Evolutionary conservation across 805 yeast genomes (phyloP).

Genomic region (Barnettozyma siamensis): DNA sequence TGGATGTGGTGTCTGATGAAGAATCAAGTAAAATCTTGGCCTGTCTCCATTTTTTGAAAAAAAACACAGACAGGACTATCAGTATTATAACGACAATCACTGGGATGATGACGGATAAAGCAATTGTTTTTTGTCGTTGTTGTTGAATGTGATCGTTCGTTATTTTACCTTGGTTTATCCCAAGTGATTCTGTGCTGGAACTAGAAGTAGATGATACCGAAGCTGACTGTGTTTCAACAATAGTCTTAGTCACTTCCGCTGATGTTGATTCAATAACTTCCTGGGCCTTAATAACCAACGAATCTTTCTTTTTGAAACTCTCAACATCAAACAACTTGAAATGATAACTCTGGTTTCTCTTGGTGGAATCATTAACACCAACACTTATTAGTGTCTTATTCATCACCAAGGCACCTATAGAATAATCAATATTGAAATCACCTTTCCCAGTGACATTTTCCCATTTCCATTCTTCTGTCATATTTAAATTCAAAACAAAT

Average conservation of each 20-base stretch:
- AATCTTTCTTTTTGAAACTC: slow-evolving; percentile 29
- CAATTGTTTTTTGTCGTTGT: slow-evolving; percentile 4
- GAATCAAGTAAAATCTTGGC: not conserved
- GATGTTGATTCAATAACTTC: not conserved
- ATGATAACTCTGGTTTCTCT: slow-evolving; percentile 23
- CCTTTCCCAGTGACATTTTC: slow-evolving; percentile 20
- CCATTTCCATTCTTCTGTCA: slow-evolving; percentile 22
- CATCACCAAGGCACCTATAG: slow-evolving; percentile 46
- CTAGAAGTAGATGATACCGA: not conserved
- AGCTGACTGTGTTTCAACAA: not conserved
- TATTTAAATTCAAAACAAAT: slow-evolving; percentile 17
- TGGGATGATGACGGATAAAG: slow-evolving; percentile 24
- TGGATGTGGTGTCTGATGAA: slow-evolving; percentile 7
- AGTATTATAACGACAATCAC: slow-evolving; percentile 16
- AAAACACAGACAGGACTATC: slow-evolving; percentile 1
- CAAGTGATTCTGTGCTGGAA: not conserved
- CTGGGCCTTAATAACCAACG: not conserved
- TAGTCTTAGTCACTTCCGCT: not conserved
- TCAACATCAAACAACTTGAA: slow-evolving; percentile 38
- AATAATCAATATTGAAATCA: slow-evolving; percentile 24
- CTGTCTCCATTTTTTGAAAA: slow-evolving; percentile 12
- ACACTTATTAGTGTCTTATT: slow-evolving; percentile 46
- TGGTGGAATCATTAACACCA: slow-evolving; percentile 21
- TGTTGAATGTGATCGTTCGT: not conserved
- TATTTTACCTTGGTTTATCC: not conserved